These are phyloP conservation scores for Galerina sulciceps DNA, from an alignment of 768 basidiomycete species.

Conservation along the genomic window DNA sequence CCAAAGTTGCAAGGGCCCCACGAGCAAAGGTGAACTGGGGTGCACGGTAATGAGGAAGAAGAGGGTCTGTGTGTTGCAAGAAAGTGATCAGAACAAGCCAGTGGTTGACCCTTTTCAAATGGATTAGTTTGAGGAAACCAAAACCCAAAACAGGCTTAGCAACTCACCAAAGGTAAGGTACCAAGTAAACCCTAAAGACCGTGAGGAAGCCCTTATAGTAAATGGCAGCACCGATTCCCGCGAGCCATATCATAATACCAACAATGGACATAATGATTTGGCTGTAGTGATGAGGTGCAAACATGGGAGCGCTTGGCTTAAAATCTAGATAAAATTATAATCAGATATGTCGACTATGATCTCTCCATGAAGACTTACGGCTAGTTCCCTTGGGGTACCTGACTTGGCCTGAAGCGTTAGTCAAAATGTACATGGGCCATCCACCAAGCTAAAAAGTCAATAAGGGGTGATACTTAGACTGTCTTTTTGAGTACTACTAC, in stretches of 20 bases:
- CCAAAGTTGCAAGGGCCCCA: slow-evolving; percentile 91
- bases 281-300: slow-evolving; percentile 74
- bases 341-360: background rate
- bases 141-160: background rate
- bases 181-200: slow-evolving; percentile 79
- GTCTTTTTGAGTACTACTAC: slow-evolving; percentile 18
- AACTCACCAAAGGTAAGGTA: slow-evolving; percentile 84
- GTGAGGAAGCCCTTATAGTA: slow-evolving; percentile 67
- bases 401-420: slow-evolving; percentile 85
- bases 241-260: slow-evolving; percentile 78
- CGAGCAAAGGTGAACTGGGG: slow-evolving; percentile 91
- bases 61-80: slow-evolving; percentile 97
- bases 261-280: slow-evolving; percentile 85
- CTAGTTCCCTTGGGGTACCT: slow-evolving; percentile 80
- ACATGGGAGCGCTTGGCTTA: slow-evolving; percentile 77
- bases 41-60: slow-evolving; percentile 92
- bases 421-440: slow-evolving; percentile 83
- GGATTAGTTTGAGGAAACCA: background rate
- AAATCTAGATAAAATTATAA: slow-evolving; percentile 56
- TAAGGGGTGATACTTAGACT: background rate
- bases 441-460: slow-evolving; percentile 61
- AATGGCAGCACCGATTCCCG: slow-evolving; percentile 56
- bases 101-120: slow-evolving; percentile 71
- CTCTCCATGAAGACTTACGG: slow-evolving; percentile 56
- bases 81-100: slow-evolving; percentile 97